Evolutionary conservation across 2,329 filamentous ascomycete species (phyloP).

Genomic region (Claviceps sp.): DNA sequence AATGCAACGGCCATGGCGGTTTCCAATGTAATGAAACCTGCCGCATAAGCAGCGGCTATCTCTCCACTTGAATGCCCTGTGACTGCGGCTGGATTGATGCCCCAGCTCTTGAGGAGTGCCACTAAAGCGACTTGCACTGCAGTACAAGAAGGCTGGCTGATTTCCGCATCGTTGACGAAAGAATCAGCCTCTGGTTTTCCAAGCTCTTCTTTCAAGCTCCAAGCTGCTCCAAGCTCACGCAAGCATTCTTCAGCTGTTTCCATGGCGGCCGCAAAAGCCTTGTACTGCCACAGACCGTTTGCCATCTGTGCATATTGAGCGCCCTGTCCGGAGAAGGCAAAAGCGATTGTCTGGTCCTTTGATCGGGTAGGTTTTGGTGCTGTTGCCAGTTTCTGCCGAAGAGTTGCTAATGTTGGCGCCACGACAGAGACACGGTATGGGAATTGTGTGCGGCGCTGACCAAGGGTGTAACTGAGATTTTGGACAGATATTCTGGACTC

Average conservation of each 20-base stretch:
- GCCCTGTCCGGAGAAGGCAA: slow-evolving; percentile 22
- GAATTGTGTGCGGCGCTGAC: slow-evolving; percentile 15
- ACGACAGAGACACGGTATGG: slow-evolving; percentile 9
- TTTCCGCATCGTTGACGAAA: not conserved
- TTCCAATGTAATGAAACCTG: slow-evolving; percentile 12
- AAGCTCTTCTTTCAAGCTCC: not conserved
- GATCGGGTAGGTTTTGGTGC: not conserved
- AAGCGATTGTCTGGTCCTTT: slow-evolving; percentile 1
- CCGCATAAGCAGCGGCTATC: slow-evolving; percentile 21
- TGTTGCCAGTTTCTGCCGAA: slow-evolving; percentile 7
- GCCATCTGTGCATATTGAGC: slow-evolving; percentile 16
- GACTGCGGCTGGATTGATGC: slow-evolving; percentile 12
- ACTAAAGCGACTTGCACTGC: slow-evolving; percentile 24
- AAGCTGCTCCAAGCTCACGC: not conserved
- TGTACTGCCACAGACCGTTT: not conserved
- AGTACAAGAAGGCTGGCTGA: slow-evolving; percentile 17
- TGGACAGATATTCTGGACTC: slow-evolving; percentile 4
- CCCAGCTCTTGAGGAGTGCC: slow-evolving; percentile 14
- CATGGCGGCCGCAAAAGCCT: not conserved
- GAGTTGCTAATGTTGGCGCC: slow-evolving; percentile 14
- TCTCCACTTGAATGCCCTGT: slow-evolving; percentile 21
- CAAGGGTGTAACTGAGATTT: slow-evolving; percentile 15
- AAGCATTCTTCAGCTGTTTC: not conserved
- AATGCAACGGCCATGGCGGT: slow-evolving; percentile 4
- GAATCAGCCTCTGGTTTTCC: not conserved